These are phyloP conservation scores for Achlya hypogyna DNA, from an alignment of 352 stramenopile species.

Conservation along the genomic window DNA sequence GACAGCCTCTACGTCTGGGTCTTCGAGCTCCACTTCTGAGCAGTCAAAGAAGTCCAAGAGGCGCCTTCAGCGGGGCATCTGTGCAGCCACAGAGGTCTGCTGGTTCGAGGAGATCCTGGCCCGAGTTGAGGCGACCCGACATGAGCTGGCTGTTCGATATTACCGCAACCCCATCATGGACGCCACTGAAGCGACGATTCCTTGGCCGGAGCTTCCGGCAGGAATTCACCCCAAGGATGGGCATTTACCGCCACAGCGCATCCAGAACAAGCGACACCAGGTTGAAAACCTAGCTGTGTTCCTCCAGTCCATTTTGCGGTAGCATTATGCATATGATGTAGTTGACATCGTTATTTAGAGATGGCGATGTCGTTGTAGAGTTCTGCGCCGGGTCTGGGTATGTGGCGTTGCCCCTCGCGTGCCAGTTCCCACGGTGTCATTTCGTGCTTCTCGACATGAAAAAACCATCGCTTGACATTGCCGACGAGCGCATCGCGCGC, in stretches of 20 bases:
- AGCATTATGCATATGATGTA: neutral
- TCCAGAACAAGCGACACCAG: slow-evolving; percentile 62
- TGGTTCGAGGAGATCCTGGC: slow-evolving; percentile 72
- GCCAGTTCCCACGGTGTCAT: slow-evolving; percentile 55
- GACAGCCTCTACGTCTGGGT: too few species aligned
- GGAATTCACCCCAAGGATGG: slow-evolving; percentile 64
- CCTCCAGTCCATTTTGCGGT: slow-evolving; percentile 51
- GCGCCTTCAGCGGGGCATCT: slow-evolving; percentile 41
- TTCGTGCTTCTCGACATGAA: slow-evolving; percentile 79
- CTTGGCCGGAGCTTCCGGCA: slow-evolving; percentile 44
- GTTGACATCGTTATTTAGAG: slow-evolving; percentile 26
- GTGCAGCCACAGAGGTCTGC: slow-evolving; percentile 38
- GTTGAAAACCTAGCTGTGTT: slow-evolving; percentile 73
- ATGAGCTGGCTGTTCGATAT: slow-evolving; percentile 25
- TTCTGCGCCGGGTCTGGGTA: slow-evolving; percentile 75
- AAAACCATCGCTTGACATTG: slow-evolving; percentile 60
- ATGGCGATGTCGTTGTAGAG: slow-evolving; percentile 68
- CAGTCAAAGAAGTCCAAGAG: slow-evolving; percentile 31
- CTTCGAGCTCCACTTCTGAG: neutral
- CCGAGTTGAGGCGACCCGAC: slow-evolving; percentile 35
- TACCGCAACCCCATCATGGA: slow-evolving; percentile 53
- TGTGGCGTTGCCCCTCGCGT: slow-evolving; percentile 62
- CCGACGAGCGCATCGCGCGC: slow-evolving; percentile 48
- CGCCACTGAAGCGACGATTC: slow-evolving; percentile 31
- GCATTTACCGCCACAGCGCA: slow-evolving; percentile 40